Evolutionary conservation across 495 filamentous ascomycete genomes (phyloP), one percentile per base, ranked within the genome.

Genomic region (Xylaria bambusicola): DNA sequence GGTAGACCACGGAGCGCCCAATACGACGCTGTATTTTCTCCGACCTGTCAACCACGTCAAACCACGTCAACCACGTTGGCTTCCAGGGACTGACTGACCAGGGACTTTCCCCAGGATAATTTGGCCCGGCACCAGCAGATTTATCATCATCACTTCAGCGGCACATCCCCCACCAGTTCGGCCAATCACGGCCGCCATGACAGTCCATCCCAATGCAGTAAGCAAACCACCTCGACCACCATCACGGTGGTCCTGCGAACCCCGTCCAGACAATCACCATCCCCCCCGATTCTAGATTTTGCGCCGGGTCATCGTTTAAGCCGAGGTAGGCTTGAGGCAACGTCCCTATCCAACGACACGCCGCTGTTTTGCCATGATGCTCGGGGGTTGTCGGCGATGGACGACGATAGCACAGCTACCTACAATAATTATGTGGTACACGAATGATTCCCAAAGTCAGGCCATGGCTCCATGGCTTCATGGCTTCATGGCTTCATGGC

Each of bases 101-200:
- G n/a, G n/a, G 40, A 35, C 38, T 23, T 29, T 42, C 8, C 49
- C 49, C 17, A 26, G 49, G 17, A 40, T 40, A 18, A 26, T 35
- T 54, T n/a, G n/a, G 23, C 24, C 41, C 38, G 17, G n/a, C 27
- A 42, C 53, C 27, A 57, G 59, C 17, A 54, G 60, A 69, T 69
- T 69, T 65, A 67, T 67, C 64, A 65, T 69, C 59, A 62, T 65
- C 59, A 67, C 60, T 69, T 65, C 59, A 65, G 53, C 64, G 10
- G 5, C 13, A 61, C 52, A 18, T 23, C 29, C 53, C 41, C 44
- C 53, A 46, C 53, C 42, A 6, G 15, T 5, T 18, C 26, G 20
- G 5, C 41, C 41, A 54, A 54, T 54, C 52, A 54, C 26, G 12
- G 17, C 15, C 50, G 15, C 21, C 2, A 40, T 35, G 26, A 35